Conservation (phyloP, 176 grass and related monocot genomes). For the Triticum monococcum region DNA sequence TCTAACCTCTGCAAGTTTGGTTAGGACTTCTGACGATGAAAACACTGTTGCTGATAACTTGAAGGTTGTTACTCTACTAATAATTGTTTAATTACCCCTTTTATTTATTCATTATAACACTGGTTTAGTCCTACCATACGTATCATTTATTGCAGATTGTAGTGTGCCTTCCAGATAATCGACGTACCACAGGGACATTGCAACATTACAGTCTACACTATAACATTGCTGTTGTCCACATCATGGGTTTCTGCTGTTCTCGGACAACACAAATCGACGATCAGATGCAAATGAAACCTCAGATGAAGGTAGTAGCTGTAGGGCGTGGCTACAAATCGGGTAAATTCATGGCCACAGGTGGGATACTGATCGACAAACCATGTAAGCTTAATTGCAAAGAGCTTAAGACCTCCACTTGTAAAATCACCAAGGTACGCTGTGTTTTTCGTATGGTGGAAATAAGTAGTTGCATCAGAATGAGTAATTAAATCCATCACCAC, state of each 20-base stretch:
- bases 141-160: not conserved
- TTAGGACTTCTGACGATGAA: not conserved
- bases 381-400: not conserved
- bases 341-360: not conserved
- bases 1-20: conserved; percentile 1
- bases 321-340: not conserved
- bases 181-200: not conserved
- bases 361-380: not conserved
- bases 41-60: not conserved
- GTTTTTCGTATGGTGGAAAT: not conserved
- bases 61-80: not conserved
- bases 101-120: not conserved
- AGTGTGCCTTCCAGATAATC: conserved; percentile 8
- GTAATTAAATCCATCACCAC: not conserved
- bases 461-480: not conserved
- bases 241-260: not conserved
- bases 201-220: not conserved
- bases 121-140: not conserved
- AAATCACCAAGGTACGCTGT: conserved; percentile 7
- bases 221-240: not conserved
- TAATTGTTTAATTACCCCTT: not conserved
- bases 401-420: conserved; percentile 1
- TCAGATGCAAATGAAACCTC: not conserved
- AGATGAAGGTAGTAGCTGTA: not conserved
- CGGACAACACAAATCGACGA: not conserved